A percentile compares a stretch with the other conserved stretches of the same genome.
Conservation (phyloP, 208 protist genomes). For the Wallacemonas rigidus region DNA sequence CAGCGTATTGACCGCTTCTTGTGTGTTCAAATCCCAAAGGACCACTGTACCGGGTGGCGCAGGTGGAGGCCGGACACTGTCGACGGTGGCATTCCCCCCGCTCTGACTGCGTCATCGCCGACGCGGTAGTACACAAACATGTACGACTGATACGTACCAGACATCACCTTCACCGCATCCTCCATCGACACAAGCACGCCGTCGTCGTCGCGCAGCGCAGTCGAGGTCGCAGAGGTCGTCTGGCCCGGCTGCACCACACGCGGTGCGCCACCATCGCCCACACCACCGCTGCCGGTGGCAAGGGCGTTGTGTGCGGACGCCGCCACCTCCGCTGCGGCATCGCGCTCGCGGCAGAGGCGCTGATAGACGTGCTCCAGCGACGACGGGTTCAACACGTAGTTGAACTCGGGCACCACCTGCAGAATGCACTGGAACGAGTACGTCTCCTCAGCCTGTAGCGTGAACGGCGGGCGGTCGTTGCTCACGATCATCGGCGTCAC, state of each 20-base stretch:
- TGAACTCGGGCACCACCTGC: slow-evolving; percentile 71
- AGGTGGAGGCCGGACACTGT: slow-evolving; percentile 32
- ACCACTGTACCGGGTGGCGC: slow-evolving; percentile 61
- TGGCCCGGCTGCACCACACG: slow-evolving; percentile 5
- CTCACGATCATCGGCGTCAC: slow-evolving; percentile 67
- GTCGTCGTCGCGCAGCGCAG: slow-evolving; percentile 34
- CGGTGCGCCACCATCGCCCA: slow-evolving; percentile 6
- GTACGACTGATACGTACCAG: slow-evolving; percentile 53
- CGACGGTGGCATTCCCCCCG: not conserved
- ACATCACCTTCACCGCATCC: slow-evolving; percentile 57
- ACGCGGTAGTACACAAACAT: slow-evolving; percentile 69
- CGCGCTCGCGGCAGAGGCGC: slow-evolving; percentile 18
- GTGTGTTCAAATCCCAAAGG: slow-evolving; percentile 37
- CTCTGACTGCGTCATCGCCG: slow-evolving; percentile 10
- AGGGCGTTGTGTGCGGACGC: slow-evolving; percentile 6
- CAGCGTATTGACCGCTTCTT: not conserved
- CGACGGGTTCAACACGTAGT: slow-evolving; percentile 61
- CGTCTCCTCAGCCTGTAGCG: slow-evolving; percentile 66
- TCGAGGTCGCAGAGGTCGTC: slow-evolving; percentile 2
- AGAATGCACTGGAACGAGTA: slow-evolving; percentile 82
- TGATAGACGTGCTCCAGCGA: slow-evolving; percentile 66
- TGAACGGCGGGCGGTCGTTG: slow-evolving; percentile 50
- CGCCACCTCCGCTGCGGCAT: slow-evolving; percentile 2
- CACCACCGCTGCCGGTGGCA: slow-evolving; percentile 5
- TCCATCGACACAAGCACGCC: slow-evolving; percentile 34